These are phyloP conservation scores for Wickerhamiella azyma DNA, from an alignment of 805 yeast species.

Conservation along the genomic window DNA sequence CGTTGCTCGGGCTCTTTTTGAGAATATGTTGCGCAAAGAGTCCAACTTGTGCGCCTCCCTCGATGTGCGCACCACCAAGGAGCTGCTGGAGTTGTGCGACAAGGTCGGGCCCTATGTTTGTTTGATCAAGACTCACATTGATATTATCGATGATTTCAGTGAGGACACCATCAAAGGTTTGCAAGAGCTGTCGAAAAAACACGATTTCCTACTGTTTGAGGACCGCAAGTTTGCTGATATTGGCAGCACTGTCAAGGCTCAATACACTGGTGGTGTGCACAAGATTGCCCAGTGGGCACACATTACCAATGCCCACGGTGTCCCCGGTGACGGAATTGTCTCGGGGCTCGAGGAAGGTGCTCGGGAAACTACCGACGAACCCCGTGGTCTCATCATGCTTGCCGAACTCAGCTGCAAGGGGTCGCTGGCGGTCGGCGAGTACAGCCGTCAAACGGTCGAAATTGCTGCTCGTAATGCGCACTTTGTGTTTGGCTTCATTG, in stretches of 20 bases:
- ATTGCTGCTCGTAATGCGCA: constrained; percentile 77
- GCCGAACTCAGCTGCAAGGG: constrained; percentile 95
- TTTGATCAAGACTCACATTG: constrained; percentile 87
- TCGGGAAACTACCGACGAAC: constrained; percentile 44
- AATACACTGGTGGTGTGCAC: constrained; percentile 81
- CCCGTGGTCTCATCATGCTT: constrained; percentile 77
- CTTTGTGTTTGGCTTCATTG: constrained; percentile 93
- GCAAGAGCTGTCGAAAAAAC: constrained; percentile 56
- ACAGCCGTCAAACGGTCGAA: constrained; percentile 75
- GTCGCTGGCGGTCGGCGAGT: constrained; percentile 82
- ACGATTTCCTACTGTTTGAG: constrained; percentile 84
- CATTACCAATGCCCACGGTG: constrained; percentile 94
- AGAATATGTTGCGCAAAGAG: constrained; percentile 63
- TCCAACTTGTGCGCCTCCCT: constrained; percentile 90
- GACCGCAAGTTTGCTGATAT: constrained; percentile 98
- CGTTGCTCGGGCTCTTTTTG: constrained; percentile 61
- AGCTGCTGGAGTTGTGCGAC: constrained; percentile 60
- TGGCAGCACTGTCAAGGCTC: constrained; percentile 92
- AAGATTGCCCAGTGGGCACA: constrained; percentile 91
- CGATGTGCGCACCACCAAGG: constrained; percentile 71
- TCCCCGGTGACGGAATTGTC: constrained; percentile 90
- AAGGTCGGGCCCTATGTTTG: constrained; percentile 83
- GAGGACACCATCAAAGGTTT: constrained; percentile 74
- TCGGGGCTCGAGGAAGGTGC: constrained; percentile 76
- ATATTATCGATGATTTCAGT: constrained; percentile 77